These are phyloP conservation scores for Alnus rubra DNA, from an alignment of 306 rosid genomes.

Conservation along the genomic window DNA sequence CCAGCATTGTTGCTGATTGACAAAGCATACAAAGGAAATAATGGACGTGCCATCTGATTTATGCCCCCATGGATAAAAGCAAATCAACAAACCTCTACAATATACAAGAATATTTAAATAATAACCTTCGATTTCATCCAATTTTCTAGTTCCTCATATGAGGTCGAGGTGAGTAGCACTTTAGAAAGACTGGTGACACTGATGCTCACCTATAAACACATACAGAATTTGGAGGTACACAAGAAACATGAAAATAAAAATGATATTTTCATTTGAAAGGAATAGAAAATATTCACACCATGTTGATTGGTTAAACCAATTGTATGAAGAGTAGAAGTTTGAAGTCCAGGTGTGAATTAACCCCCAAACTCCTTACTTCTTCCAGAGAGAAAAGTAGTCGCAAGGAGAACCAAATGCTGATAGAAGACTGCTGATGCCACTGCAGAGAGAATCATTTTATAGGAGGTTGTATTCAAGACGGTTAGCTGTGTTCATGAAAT, in stretches of 20 bases:
- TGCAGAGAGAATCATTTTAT: constrained; percentile 4
- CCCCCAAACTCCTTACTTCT: constrained; percentile 1
- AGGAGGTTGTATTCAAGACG: constrained; percentile 21
- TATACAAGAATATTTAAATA: neutral
- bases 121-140: neutral
- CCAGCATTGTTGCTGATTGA: neutral
- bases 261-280: neutral
- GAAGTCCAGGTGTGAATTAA: constrained; percentile 12
- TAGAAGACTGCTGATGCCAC: constrained; percentile 20
- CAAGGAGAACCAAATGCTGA: constrained; percentile 11
- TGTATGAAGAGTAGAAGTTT: neutral
- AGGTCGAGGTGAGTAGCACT: neutral
- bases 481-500: constrained; percentile 25
- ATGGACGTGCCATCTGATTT: neutral
- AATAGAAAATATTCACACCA: neutral
- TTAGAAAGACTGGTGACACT: neutral
- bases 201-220: neutral
- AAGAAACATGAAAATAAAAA: neutral
- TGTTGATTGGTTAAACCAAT: neutral
- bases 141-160: neutral
- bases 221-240: neutral
- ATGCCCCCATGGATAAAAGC: neutral
- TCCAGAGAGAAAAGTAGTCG: constrained; percentile 4
- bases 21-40: neutral
- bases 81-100: neutral